Evolutionary conservation across 2,329 filamentous ascomycete genomes (phyloP).

Genomic region (Fusarium solani-melongenae): DNA sequence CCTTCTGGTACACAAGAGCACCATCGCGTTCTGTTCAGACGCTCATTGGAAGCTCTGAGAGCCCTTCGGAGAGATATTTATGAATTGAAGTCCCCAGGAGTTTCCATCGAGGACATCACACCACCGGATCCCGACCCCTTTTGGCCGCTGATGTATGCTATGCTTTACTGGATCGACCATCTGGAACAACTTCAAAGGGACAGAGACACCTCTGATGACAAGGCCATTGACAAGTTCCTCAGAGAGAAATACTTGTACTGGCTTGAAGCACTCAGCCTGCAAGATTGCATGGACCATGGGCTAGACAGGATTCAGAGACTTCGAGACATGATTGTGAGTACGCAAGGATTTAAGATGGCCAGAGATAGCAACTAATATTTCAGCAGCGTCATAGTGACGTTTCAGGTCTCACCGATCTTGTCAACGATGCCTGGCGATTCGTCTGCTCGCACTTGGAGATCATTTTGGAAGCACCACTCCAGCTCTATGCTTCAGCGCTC

Average conservation of each 20-base stretch:
- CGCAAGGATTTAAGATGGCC: neutral
- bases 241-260: conserved; percentile 48
- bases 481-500: conserved; percentile 18
- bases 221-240: neutral
- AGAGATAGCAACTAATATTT: neutral
- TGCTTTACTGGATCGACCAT: neutral
- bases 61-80: conserved; percentile 52
- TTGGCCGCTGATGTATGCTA: conserved; percentile 5
- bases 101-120: conserved; percentile 6
- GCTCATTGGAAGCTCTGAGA: conserved; percentile 48
- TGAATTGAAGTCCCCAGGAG: conserved; percentile 34
- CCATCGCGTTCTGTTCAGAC: conserved; percentile 48
- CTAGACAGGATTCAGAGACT: neutral
- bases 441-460: neutral
- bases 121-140: neutral
- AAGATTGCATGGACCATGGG: conserved; percentile 29
- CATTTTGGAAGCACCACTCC: neutral
- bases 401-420: neutral
- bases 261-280: conserved; percentile 55
- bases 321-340: neutral
- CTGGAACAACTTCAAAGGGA: rapidly evolving
- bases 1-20: conserved; percentile 37
- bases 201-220: neutral
- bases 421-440: conserved; percentile 4
- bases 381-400: neutral